A percentile compares a stretch with the other conserved stretches of the same genome.
phyloP scores from a whole-genome alignment of 805 yeast species.

The Kodamaea kaohsiungensis region DNA sequence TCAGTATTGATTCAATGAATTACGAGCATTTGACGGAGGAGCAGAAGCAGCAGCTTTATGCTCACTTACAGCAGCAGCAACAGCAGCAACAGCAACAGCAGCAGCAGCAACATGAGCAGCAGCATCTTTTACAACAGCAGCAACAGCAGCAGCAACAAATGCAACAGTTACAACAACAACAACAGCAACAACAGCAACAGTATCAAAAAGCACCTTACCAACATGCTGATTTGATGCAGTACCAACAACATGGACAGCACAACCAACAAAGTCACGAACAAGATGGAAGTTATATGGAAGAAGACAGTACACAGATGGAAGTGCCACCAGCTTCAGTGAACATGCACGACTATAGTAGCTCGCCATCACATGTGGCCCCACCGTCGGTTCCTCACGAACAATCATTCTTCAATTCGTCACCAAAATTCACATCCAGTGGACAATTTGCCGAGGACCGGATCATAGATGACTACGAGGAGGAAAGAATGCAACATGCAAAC shows the following conservation, averaged over 20 bases:
- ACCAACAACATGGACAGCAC: constrained; percentile 10
- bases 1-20: constrained; percentile 20
- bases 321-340: constrained; percentile 10
- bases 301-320: constrained; percentile 30
- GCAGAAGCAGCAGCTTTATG: constrained; percentile 32
- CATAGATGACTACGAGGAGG: constrained; percentile 13
- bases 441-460: constrained; percentile 14
- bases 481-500: constrained; percentile 8
- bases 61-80: constrained; percentile 18
- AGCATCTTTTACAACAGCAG: background rate
- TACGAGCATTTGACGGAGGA: constrained; percentile 32
- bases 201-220: constrained; percentile 9
- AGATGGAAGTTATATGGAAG: constrained; percentile 42
- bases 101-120: constrained; percentile 27
- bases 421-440: constrained; percentile 13
- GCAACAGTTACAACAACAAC: constrained; percentile 16
- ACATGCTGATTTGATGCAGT: constrained; percentile 9
- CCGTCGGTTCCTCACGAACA: constrained; percentile 7
- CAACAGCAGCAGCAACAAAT: constrained; percentile 10
- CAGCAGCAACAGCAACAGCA: constrained; percentile 25
- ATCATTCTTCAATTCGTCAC: constrained; percentile 10
- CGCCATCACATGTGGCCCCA: constrained; percentile 10
- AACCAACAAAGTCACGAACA: constrained; percentile 15
- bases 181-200: constrained; percentile 15
- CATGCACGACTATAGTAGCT: constrained; percentile 9